These are phyloP conservation scores for Arthrobotrys conoides DNA, from an alignment of 2,329 filamentous ascomycete genomes.

Conservation along the genomic window DNA sequence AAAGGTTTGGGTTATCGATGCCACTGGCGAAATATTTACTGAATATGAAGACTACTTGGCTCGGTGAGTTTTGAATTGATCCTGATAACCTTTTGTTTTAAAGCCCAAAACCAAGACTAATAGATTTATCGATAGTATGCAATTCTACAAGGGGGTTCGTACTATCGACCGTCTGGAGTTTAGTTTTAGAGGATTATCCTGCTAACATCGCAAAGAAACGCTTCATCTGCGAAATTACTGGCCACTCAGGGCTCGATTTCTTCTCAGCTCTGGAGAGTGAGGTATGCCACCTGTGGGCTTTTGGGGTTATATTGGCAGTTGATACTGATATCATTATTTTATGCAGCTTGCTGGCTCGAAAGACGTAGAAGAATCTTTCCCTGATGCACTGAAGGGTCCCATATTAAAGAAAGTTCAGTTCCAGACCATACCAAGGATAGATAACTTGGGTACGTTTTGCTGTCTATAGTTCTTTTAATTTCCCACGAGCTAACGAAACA, in stretches of 20 bases:
- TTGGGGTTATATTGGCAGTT: neutral
- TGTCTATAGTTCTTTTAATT: neutral
- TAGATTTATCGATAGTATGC: slow-evolving; percentile 74
- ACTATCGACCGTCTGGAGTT: neutral
- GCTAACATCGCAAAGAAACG: slow-evolving; percentile 73
- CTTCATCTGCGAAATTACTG: slow-evolving; percentile 96
- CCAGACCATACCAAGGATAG: slow-evolving; percentile 88
- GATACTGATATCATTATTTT: slow-evolving; percentile 16
- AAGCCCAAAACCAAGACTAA: slow-evolving; percentile 64
- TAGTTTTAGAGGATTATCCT: neutral
- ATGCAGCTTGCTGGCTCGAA: slow-evolving; percentile 81
- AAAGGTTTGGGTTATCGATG: slow-evolving; percentile 90
- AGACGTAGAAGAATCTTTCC: slow-evolving; percentile 92
- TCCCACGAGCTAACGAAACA: slow-evolving; percentile 61
- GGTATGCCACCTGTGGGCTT: slow-evolving; percentile 70
- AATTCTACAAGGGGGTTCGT: slow-evolving; percentile 79
- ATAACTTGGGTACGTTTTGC: slow-evolving; percentile 76
- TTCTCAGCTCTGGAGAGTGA: slow-evolving; percentile 94
- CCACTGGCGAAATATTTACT: slow-evolving; percentile 90
- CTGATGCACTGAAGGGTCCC: slow-evolving; percentile 89
- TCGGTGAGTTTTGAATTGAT: slow-evolving; percentile 73
- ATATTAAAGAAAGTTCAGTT: slow-evolving; percentile 93
- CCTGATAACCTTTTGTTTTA: slow-evolving; percentile 12
- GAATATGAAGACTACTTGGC: slow-evolving; percentile 89
- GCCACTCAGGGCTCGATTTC: slow-evolving; percentile 89